Base-by-base conservation (phyloP, 2,329 filamentous ascomycete genomes). In the Aspergillus fischeri region DNA sequence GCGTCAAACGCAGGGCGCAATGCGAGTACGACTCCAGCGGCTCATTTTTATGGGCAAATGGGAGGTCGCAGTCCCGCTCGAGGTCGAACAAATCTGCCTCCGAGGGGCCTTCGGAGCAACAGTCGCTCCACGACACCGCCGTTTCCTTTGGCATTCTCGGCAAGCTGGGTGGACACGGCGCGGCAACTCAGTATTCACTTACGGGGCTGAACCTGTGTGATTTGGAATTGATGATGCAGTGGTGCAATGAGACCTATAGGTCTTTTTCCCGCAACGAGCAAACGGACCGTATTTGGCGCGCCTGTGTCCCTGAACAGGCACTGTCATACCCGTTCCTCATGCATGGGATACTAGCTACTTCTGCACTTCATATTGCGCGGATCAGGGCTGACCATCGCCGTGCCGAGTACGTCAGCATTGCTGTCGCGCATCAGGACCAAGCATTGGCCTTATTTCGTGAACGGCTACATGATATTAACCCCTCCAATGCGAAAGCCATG, bases 121-220 rank as follows among this genome's bases (percentile, higher is more conserved):
- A 66, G 14, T 42, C 54, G 14, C 51, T 57, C 1, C 53, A 56
- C 27, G 51, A 53, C 9, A 58, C 62, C 11, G 49, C 61, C n/a
- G 61, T 65, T 47, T 63, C 70, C 25, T 52, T 70, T 14, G 66
- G 62, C n/a, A 58, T 70, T 6, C 53, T 71, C 11, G 61, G 63
- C 8, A 60, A 62, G 41, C 60, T 69, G 2, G 58, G 60, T 35
- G 63, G 57, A 11, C 57, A 60, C 8, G 45, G 52, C 38, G 44
- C 45, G 29, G 29, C 59, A 7, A 54, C 54, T n/a, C 51, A 56
- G 24, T 47, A 47, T 24, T 52, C 60, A n/a, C 55, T 63, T 4
- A 44, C 53, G 9, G 63, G 75, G 35, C 65, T 80, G 8, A 78
- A 80, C 55, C 61, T 80, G 24, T 69, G 76, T 47, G 75, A 81